Evolutionary conservation across 2,329 filamentous ascomycete genomes (phyloP), one percentile per base, ranked within the genome.

Genomic region (Nothophoma quercina): DNA sequence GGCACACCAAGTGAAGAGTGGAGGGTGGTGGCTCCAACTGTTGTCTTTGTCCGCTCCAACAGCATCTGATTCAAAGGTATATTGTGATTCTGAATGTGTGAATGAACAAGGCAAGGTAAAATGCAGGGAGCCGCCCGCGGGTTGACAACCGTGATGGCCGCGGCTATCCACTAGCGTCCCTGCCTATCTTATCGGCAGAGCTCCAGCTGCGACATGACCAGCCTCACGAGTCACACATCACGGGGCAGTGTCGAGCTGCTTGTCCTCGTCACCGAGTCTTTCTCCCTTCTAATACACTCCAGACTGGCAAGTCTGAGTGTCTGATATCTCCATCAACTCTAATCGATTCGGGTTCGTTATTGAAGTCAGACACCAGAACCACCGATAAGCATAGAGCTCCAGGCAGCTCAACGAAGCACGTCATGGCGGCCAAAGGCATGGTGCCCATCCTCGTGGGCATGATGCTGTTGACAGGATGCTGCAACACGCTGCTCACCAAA

Each of bases 401-500:
- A 41, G 21, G 23, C 23, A 28, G 48, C 55, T 44, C 52, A 16
- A 33, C 38, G 34, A 15, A 25, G 51, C 47, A 39, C 63, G 64
- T 54, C 63, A 96, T 96, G 90, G 83, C 88, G 63, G 81, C 84
- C 62, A 85, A 85, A 73, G 84, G 85, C 29, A 72, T 91, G 48
- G 85, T 98, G 55, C 92, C 92, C 29, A 84, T 97, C 70, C 82
- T 98, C 59, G 91, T 98, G 75, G 88, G 83, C 66, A 96, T 97
- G 91, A 98, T 98, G 93, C 82, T 98, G 71, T 78, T 96, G 71
- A 97, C 93, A 19, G 93, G 93, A 58, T 92, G 96, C 57, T 96
- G 92, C 82, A 99, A 99, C 75, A 99, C 95, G 1, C 85, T 99
- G 56, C 82, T 99, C 68, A 97, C 93, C 64, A 99, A 99, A 73